Conservation (phyloP, 129 eudicot genomes). For the Saposhnikovia divaricata region DNA sequence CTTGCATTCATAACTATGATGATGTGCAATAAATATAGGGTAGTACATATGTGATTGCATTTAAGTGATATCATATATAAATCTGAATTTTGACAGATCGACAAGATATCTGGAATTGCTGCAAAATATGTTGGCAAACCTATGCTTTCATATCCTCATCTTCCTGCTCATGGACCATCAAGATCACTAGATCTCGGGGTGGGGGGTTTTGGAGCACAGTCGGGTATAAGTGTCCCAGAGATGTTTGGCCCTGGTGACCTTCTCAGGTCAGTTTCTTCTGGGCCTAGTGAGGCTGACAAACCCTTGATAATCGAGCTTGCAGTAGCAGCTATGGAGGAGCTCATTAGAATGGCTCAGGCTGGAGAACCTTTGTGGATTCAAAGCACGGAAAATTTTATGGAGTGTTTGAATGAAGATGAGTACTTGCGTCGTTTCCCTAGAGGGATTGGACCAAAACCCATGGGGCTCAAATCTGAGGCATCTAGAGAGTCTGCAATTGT, state of each 20-base stretch:
- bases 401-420: conserved; percentile 75
- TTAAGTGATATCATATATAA: neutral
- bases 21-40: neutral
- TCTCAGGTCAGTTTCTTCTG: conserved; percentile 72
- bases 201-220: conserved; percentile 45
- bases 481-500: conserved; percentile 85
- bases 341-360: conserved; percentile 71
- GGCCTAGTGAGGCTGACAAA: conserved; percentile 80
- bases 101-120: conserved; percentile 91
- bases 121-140: conserved; percentile 98
- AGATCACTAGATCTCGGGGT: conserved; percentile 84
- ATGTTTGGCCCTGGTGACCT: conserved; percentile 68
- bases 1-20: neutral
- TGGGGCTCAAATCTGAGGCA: conserved; percentile 79
- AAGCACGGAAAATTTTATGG: conserved; percentile 38
- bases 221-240: conserved; percentile 47
- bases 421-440: conserved; percentile 64
- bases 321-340: conserved; percentile 98
- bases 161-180: conserved; percentile 42
- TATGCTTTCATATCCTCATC: conserved; percentile 62
- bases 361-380: conserved; percentile 89
- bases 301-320: conserved; percentile 86
- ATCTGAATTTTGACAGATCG: conserved; percentile 47
- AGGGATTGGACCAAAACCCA: conserved; percentile 87
- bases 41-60: neutral